Conservation (phyloP, 2,329 filamentous ascomycete species). For the Trichoderma polysporum region DNA sequence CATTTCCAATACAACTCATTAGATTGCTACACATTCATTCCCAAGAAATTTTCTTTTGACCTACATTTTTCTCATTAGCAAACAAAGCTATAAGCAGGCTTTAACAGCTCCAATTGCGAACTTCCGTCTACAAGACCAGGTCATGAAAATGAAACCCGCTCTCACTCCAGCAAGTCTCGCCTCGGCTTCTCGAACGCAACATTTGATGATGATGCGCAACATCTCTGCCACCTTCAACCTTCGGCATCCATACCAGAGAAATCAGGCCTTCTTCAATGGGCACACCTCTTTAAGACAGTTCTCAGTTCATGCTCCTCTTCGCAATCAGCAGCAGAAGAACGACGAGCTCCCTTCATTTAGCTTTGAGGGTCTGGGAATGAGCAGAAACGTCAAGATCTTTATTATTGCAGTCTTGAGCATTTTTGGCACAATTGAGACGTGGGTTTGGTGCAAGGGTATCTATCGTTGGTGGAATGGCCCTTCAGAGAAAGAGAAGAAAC, state of each 20-base stretch:
- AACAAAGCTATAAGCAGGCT: not conserved
- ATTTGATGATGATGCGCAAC: not conserved
- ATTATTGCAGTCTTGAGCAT: conserved; percentile 31
- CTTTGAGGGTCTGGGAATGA: conserved; percentile 31
- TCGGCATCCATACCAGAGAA: not conserved
- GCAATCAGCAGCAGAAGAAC: not conserved
- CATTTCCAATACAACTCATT: not conserved
- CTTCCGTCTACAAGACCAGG: not conserved
- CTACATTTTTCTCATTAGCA: not conserved
- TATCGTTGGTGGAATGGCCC: conserved; percentile 28
- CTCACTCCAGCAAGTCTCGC: not conserved
- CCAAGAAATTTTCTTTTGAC: not conserved
- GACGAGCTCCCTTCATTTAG: conserved; percentile 11
- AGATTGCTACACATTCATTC: too few species aligned
- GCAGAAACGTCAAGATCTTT: conserved; percentile 30
- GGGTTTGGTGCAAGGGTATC: conserved; percentile 34
- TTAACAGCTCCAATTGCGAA: too few species aligned
- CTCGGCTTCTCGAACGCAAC: not conserved
- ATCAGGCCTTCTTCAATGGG: not conserved
- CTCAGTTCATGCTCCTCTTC: not conserved
- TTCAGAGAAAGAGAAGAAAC: not conserved
- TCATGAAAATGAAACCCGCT: not conserved
- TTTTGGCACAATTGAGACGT: conserved; percentile 36
- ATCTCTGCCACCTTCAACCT: not conserved
- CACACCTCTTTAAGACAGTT: not conserved